These are phyloP conservation scores for Sporothrix humicola DNA, from an alignment of 2,329 filamentous ascomycete genomes.

Conservation along the genomic window DNA sequence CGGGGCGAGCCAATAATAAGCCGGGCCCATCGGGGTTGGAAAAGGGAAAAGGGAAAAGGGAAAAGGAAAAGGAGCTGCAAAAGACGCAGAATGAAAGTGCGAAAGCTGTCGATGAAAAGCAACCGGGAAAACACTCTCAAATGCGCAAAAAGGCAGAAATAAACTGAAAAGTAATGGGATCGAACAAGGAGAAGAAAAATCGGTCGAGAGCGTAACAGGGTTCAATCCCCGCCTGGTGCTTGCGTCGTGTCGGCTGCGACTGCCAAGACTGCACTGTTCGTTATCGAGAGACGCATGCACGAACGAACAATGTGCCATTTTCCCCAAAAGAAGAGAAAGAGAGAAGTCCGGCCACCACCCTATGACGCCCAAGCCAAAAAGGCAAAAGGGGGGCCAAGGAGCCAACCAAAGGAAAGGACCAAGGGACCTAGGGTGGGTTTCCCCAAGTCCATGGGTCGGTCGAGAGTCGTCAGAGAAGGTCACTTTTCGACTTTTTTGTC, in stretches of 20 bases:
- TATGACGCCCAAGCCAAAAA: background rate
- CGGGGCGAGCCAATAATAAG: slow-evolving; percentile 16
- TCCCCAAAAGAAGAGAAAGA: slow-evolving; percentile 27
- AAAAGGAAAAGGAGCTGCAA: background rate
- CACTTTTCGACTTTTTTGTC: background rate
- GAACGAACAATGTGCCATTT: background rate
- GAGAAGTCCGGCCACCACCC: slow-evolving; percentile 3
- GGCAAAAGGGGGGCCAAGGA: slow-evolving; percentile 4
- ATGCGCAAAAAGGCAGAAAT: background rate
- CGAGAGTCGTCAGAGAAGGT: background rate
- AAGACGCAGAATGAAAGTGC: background rate
- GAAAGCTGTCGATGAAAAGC: background rate
- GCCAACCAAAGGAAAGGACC: background rate
- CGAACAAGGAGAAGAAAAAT: background rate
- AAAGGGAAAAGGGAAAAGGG: background rate
- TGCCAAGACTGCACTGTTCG: slow-evolving; percentile 20
- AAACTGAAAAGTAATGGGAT: background rate
- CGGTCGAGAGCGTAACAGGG: background rate
- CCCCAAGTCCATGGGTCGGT: background rate
- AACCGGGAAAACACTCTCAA: background rate
- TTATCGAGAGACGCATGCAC: background rate
- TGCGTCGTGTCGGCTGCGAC: slow-evolving; percentile 22
- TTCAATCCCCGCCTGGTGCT: slow-evolving; percentile 2
- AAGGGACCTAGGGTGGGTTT: background rate
- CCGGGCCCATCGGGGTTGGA: background rate